Evolutionary conservation across 2,329 filamentous ascomycete species (phyloP).

Genomic region (Boeremia lycopersici): DNA sequence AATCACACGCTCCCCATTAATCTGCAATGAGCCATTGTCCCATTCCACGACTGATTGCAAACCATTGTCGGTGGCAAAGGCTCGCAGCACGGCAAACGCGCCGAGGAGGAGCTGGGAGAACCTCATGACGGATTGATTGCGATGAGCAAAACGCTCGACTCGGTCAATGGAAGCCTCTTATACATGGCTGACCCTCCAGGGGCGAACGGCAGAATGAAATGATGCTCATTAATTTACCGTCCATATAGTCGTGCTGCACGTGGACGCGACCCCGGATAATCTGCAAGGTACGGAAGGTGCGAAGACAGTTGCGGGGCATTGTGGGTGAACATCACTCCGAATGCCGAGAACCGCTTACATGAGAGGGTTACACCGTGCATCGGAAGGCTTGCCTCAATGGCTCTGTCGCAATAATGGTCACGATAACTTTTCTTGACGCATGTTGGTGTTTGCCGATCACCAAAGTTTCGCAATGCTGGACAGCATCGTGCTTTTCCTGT

Average conservation of each 20-base stretch:
- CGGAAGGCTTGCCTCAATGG: slow-evolving; percentile 12
- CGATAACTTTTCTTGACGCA: background rate
- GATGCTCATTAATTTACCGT: slow-evolving; percentile 18
- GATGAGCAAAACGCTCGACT: background rate
- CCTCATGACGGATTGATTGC: slow-evolving; percentile 3
- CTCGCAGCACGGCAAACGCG: slow-evolving; percentile 15
- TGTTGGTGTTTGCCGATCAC: slow-evolving; percentile 4
- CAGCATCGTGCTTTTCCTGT: slow-evolving; percentile 14
- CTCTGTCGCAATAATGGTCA: background rate
- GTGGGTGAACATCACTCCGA: slow-evolving; percentile 17
- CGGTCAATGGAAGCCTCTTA: background rate
- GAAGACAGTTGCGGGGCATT: slow-evolving; percentile 13
- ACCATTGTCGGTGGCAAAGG: slow-evolving; percentile 35
- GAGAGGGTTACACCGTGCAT: background rate
- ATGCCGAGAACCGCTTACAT: slow-evolving; percentile 8
- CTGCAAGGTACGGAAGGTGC: slow-evolving; percentile 11
- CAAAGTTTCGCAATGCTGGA: slow-evolving; percentile 1
- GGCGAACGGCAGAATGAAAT: slow-evolving; percentile 1
- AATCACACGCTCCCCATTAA: slow-evolving; percentile 57
- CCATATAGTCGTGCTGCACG: slow-evolving; percentile 2
- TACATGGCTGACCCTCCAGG: background rate
- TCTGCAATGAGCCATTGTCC: slow-evolving; percentile 59
- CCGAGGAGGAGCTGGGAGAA: slow-evolving; percentile 5
- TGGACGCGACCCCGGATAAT: slow-evolving; percentile 10
- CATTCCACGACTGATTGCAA: slow-evolving; percentile 52